Evolutionary conservation across 148 eudicot genomes (phyloP).

Genomic region (Vaccinium vitisidaea): DNA sequence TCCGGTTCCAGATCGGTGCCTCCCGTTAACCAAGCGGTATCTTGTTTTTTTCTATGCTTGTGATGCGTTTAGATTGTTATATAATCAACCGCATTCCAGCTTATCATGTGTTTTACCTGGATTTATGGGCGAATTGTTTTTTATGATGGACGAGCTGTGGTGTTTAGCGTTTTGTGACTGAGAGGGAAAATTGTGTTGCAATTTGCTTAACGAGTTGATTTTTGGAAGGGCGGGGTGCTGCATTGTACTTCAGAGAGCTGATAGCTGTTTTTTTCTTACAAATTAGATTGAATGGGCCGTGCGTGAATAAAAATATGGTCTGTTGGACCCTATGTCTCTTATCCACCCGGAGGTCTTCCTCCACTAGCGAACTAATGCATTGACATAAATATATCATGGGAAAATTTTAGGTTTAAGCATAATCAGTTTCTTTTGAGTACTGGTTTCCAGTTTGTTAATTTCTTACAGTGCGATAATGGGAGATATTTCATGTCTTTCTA

Average conservation of each 20-base stretch:
- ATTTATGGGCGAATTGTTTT: not conserved
- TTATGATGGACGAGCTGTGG: not conserved
- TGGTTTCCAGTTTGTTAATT: no score
- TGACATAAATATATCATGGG: no score
- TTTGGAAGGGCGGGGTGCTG: not conserved
- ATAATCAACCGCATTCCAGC: not conserved
- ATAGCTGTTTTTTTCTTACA: not conserved
- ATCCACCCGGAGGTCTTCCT: no score
- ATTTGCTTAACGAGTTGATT: not conserved
- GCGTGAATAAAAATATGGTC: no score
- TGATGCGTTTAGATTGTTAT: not conserved
- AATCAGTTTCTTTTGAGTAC: no score
- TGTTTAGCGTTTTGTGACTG: not conserved
- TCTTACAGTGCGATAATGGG: not conserved
- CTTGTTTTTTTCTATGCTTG: no score
- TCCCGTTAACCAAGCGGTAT: not conserved
- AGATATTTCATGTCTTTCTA: not conserved
- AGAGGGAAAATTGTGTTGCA: not conserved
- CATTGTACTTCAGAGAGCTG: not conserved
- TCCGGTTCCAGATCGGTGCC: slow-evolving; percentile 3
- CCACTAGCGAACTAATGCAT: no score
- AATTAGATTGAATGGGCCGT: no score
- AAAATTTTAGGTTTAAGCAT: no score
- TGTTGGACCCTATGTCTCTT: no score
- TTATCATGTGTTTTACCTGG: not conserved